A percentile compares a stretch with the other conserved stretches of the same genome.
These are phyloP conservation scores for Balansia obtecta DNA, from an alignment of 2,329 filamentous ascomycete species.

Conservation along the genomic window DNA sequence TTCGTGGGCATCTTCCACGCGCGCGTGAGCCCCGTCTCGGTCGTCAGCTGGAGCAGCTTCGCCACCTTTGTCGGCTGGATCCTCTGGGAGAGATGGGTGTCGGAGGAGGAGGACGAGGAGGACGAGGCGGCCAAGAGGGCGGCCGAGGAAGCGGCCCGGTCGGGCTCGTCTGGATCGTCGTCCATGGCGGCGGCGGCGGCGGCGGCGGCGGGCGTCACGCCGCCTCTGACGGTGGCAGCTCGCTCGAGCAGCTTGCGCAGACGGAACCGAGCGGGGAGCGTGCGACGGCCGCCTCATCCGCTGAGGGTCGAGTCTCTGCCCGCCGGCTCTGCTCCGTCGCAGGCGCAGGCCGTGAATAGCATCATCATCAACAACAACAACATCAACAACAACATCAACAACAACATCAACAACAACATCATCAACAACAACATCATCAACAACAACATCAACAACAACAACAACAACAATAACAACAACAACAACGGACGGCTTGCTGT, in stretches of 20 bases:
- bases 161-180: not conserved
- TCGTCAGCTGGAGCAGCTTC: conserved; percentile 74
- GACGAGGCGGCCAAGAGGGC: conserved; percentile 25
- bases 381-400: too few relatives aligned
- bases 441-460: too few relatives aligned
- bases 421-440: too few relatives aligned
- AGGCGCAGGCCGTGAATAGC: not conserved
- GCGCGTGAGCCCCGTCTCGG: conserved; percentile 76
- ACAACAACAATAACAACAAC: too few relatives aligned
- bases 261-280: conserved; percentile 23
- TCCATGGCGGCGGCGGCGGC: not conserved
- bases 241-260: conserved; percentile 23
- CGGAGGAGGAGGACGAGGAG: conserved; percentile 48
- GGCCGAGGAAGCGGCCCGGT: conserved; percentile 11
- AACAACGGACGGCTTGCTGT: conserved; percentile 33
- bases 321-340: conserved; percentile 11
- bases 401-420: too few relatives aligned
- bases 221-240: not conserved
- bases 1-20: conserved; percentile 85
- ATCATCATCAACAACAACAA: too few relatives aligned
- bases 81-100: conserved; percentile 84
- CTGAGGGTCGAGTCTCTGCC: conserved; percentile 16
- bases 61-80: conserved; percentile 81
- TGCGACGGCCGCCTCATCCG: conserved; percentile 22
- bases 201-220: not conserved